Evolutionary conservation across 139 green algal genomes (phyloP).

Genomic region (Ulvella scutata): DNA sequence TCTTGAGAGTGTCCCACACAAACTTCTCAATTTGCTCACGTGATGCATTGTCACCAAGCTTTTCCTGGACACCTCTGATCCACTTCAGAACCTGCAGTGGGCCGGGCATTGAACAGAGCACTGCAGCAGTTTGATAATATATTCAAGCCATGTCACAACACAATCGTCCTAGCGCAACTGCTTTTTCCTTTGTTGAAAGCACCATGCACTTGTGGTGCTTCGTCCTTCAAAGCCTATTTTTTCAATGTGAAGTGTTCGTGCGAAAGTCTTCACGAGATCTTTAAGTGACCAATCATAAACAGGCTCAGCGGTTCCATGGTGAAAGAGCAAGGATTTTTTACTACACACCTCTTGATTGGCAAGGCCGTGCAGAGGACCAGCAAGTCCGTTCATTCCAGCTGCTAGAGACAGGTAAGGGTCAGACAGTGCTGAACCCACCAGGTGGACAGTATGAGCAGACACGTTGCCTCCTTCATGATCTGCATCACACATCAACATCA

Average conservation of each 20-base stretch:
- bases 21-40: constrained; percentile 79
- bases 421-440: constrained; percentile 83
- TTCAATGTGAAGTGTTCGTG: too few relatives aligned
- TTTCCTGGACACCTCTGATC: constrained; percentile 49
- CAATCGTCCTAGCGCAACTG: too few relatives aligned
- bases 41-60: constrained; percentile 59
- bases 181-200: too few relatives aligned
- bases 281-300: too few relatives aligned
- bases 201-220: too few relatives aligned
- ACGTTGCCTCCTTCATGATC: constrained; percentile 93
- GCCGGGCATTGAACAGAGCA: too few relatives aligned
- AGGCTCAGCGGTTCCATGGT: too few relatives aligned
- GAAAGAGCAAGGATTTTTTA: too few relatives aligned
- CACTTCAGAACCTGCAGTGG: constrained; percentile 61
- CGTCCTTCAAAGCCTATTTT: too few relatives aligned
- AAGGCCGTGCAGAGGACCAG: constrained; percentile 90
- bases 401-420: constrained; percentile 93
- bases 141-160: too few relatives aligned
- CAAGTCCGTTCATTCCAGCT: constrained; percentile 87
- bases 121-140: too few relatives aligned
- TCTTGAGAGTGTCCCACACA: constrained; percentile 78
- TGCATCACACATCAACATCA: background rate
- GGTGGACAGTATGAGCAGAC: constrained; percentile 80
- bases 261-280: too few relatives aligned
- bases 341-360: constrained; percentile 90